Base-by-base conservation (phyloP, 257 asterid species). In the Primulina tabacum region DNA sequence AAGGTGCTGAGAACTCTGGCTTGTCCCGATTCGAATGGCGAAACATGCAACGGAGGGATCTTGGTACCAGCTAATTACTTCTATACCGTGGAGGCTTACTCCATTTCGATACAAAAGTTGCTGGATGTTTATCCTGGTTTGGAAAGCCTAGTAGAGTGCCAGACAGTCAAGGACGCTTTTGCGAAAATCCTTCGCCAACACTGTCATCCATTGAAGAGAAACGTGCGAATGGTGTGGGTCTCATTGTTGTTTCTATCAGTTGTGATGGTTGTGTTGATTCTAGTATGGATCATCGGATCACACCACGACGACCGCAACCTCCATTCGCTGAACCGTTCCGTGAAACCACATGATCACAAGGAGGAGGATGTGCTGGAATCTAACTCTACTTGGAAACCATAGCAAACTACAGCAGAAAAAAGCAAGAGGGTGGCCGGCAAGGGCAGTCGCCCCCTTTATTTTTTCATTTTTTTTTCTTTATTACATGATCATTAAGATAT, bases 141-240 rank as follows among this genome's bases (percentile, higher is more conserved):
- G 89, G 92, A 90, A 24, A 69, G 81, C 73, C 80, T 92, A 11
- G 87, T 89, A 7, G 85, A 92, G 73, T 92, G 97, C 26, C 75
- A 77, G 69, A 83, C 88, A 7, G 92, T 90, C 8, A 70, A 79
- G 34, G 75, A 77, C 1, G 91, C 97, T 1, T 92, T 92, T 76
- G 53, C 85, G 0, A 81, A 84, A 35, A 90, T 92, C 71, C 83
- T 88, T 20, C 61, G 76, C 17, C 47, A 78, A 0, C 92, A 92
- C 29, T 90, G 98, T 78, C 47, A 43, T 65, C 97, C 97, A 8
- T 55, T 92, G 43, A 87, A 89, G 81, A 76, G 84, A 74, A 21
- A 80, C 35, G 67, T 65, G 2, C 64, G 71, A 9, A 75, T 90
- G 86, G 82, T 76, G 58, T 90, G 97, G 93, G 80, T 72, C 9